Evolutionary conservation across 768 basidiomycete species (phyloP).

Genomic region (Podaxis rugospora): DNA sequence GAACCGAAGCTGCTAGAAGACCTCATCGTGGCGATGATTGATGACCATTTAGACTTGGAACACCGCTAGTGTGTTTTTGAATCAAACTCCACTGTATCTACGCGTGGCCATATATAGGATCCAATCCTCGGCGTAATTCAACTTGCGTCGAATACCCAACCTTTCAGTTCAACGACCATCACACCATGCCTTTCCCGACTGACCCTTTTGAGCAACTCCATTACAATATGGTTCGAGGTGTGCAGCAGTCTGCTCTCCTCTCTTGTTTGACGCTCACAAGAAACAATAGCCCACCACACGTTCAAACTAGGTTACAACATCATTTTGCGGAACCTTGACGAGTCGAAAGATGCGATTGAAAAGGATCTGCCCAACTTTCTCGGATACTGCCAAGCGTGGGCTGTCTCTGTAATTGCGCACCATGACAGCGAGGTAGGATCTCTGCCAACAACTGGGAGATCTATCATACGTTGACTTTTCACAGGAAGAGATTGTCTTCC

Average conservation of each 20-base stretch:
- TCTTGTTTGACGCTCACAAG: neutral
- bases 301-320: constrained; percentile 6
- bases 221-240: constrained; percentile 11
- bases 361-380: constrained; percentile 7
- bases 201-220: constrained; percentile 5
- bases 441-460: neutral
- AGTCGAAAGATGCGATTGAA: neutral
- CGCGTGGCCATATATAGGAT: neutral
- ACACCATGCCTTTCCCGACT: constrained; percentile 5
- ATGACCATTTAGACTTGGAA: neutral
- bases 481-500: constrained; percentile 6
- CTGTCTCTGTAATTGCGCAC: neutral
- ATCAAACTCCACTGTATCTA: neutral
- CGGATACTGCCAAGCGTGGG: constrained; percentile 10
- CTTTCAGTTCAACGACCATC: neutral
- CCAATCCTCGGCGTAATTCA: neutral
- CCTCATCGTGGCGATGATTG: neutral
- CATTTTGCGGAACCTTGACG: neutral
- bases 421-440: constrained; percentile 6
- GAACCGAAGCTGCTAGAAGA: neutral
- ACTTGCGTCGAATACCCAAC: neutral
- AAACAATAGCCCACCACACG: constrained; percentile 2
- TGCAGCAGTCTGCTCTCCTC: neutral
- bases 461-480: neutral
- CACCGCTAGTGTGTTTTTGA: neutral